Evolutionary conservation across 78 protist species (phyloP), one percentile per base, ranked within the genome.

Genomic region (Dictyostelium intermedium): DNA sequence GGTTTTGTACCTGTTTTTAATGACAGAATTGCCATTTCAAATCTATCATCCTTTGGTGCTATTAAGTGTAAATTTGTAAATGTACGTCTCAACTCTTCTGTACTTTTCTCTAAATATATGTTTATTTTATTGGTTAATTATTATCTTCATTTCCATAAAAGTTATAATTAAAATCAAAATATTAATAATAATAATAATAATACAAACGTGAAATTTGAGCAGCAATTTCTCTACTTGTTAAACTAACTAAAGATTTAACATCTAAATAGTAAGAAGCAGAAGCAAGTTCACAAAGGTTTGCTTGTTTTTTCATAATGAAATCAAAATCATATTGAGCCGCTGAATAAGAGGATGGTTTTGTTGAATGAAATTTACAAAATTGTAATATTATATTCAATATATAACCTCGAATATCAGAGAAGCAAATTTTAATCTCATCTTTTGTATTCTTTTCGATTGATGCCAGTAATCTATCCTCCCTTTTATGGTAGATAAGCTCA

Each of bases 171-270:
- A 39, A 39, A 39, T 5, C 2, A 39, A 39, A 39, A 39, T 5
- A 39, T 5, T 2, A 39, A 39, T 5, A 39, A 47, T 11, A 47
- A n/a, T 50, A 34, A 50, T 14, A 10, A 78, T 25, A 78, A 78
- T 43, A 84, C 81, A 18, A 37, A 84, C 91, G 91, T 74, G 91
- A 85, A 23, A 85, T 85, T 50, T 85, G 91, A 14, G 91, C 83
- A 5, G 91, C 91, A n/a, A 85, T 85, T 37, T 85, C 91, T 23
- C 47, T 20, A 20, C 83, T 73, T 14, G 91, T 85, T 35, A 85
- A 35, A 73, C 91, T 73, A 11, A 85, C 91, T 27, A 85, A 50
- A 6, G 91, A 70, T 85, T 85, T 85, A 5, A 85, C 76, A 85
- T 85, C 91, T 16, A 85, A 34, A 56, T 74, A 85, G 37, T 85